Conservation (phyloP, 2,329 filamentous ascomycete species). For the Harringtonia lauricola region DNA sequence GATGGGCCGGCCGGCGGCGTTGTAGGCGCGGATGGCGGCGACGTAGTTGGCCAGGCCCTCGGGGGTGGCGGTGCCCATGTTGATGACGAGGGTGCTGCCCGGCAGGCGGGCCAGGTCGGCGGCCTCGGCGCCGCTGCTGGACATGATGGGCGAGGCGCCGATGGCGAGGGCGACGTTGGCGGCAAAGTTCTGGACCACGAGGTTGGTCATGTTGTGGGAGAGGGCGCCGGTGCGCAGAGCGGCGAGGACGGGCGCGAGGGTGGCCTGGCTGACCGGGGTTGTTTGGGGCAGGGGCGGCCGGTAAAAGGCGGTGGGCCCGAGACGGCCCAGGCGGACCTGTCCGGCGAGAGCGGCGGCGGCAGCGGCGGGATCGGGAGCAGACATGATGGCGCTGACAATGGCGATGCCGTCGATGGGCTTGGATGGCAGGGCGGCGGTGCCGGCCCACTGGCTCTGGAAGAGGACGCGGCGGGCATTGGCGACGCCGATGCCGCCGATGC, state of each 20-base stretch:
- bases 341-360: conserved; percentile 49
- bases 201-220: conserved; percentile 94
- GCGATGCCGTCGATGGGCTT: conserved; percentile 72
- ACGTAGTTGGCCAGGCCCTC: conserved; percentile 62
- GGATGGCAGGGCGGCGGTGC: conserved; percentile 10
- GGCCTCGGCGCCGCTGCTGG: conserved; percentile 75
- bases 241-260: conserved; percentile 35
- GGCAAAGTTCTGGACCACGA: conserved; percentile 90
- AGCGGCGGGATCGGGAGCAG: conserved; percentile 52
- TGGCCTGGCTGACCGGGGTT: not conserved
- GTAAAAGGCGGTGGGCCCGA: conserved; percentile 7
- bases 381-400: conserved; percentile 81
- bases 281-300: not conserved
- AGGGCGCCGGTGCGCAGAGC: conserved; percentile 58
- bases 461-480: conserved; percentile 65
- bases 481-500: conserved; percentile 80
- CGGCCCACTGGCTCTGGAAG: conserved; percentile 46
- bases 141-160: conserved; percentile 90
- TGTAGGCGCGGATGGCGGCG: conserved; percentile 71
- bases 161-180: conserved; percentile 80
- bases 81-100: conserved; percentile 72
- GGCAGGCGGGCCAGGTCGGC: conserved; percentile 60
- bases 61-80: conserved; percentile 85
- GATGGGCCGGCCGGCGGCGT: conserved; percentile 60
- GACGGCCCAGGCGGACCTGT: conserved; percentile 37